Conservation (phyloP, 2,329 filamentous ascomycete genomes). For the Neofusicoccum parvum region DNA sequence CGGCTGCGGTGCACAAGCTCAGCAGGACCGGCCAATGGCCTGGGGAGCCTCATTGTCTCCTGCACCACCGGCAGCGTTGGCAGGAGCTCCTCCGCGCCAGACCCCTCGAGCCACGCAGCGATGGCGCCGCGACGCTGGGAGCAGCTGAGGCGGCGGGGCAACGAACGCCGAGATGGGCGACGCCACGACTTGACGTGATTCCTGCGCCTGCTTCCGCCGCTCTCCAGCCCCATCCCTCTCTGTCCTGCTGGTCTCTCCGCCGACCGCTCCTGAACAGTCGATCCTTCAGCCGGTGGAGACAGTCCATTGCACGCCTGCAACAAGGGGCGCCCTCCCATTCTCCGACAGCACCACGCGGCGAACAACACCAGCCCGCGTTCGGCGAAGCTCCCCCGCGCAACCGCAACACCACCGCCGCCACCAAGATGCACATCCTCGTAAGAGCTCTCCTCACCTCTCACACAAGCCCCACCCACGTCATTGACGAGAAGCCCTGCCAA, state of each 20-base stretch:
- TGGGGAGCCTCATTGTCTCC: neutral
- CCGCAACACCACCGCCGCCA: slow-evolving; percentile 7
- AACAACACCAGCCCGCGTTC: neutral
- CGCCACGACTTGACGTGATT: slow-evolving; percentile 10
- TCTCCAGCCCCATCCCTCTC: neutral
- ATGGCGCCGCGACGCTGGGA: neutral
- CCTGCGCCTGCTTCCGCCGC: neutral
- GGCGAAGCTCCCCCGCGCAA: neutral
- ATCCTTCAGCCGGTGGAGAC: neutral
- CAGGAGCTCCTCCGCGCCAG: neutral
- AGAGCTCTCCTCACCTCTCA: slow-evolving; percentile 21
- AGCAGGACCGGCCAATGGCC: neutral
- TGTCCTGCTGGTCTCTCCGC: neutral
- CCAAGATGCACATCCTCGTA: slow-evolving; percentile 44
- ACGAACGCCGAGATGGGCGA: slow-evolving; percentile 12
- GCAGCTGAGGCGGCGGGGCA: neutral
- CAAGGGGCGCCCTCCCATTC: neutral
- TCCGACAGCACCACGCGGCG: neutral
- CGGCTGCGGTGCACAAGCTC: neutral
- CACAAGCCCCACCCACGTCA: neutral
- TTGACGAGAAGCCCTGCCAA: slow-evolving; percentile 26
- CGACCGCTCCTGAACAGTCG: neutral
- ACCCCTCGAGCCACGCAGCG: neutral
- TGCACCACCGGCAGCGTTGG: neutral
- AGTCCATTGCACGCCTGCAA: neutral